A percentile compares a stretch with the other conserved stretches of the same genome.
phyloP scores from a whole-genome alignment of 2,329 filamentous ascomycete genomes.

The Ceratocystis albifundus region DNA sequence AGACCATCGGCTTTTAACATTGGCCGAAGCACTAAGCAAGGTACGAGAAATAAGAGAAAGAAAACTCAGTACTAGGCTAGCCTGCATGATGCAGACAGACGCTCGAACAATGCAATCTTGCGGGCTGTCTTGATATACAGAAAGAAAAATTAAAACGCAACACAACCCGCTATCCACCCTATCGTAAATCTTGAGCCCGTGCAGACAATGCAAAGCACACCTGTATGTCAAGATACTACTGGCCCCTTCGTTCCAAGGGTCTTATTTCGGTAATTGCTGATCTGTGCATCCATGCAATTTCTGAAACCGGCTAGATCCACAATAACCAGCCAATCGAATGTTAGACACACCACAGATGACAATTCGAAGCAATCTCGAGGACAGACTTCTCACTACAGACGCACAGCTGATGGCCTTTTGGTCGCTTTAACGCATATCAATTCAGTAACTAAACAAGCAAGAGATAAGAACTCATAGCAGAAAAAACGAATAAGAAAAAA shows the following conservation, averaged over 20 bases:
- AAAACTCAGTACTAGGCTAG: background rate
- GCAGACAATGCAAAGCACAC: background rate
- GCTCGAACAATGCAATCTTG: slow-evolving; percentile 4
- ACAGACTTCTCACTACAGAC: background rate
- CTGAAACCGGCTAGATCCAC: background rate
- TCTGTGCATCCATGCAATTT: slow-evolving; percentile 3
- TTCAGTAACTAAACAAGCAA: slow-evolving; percentile 10
- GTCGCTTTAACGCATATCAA: slow-evolving; percentile 11
- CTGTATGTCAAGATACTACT: background rate
- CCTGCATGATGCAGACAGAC: background rate
- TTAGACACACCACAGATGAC: background rate
- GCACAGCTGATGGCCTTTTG: background rate
- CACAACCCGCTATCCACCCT: background rate
- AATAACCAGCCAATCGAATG: background rate
- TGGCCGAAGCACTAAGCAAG: too few species aligned
- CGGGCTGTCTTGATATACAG: background rate
- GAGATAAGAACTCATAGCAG: background rate
- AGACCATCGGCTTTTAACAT: background rate
- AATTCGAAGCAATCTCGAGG: background rate
- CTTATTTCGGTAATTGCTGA: slow-evolving; percentile 10
- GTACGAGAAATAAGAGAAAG: background rate
- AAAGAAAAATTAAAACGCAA: background rate
- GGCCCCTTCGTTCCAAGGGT: background rate
- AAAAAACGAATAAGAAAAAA: slow-evolving; percentile 16
- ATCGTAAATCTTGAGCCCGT: background rate